These are phyloP conservation scores for Usnea hakonensis DNA, from an alignment of 495 filamentous ascomycete species.

Conservation along the genomic window DNA sequence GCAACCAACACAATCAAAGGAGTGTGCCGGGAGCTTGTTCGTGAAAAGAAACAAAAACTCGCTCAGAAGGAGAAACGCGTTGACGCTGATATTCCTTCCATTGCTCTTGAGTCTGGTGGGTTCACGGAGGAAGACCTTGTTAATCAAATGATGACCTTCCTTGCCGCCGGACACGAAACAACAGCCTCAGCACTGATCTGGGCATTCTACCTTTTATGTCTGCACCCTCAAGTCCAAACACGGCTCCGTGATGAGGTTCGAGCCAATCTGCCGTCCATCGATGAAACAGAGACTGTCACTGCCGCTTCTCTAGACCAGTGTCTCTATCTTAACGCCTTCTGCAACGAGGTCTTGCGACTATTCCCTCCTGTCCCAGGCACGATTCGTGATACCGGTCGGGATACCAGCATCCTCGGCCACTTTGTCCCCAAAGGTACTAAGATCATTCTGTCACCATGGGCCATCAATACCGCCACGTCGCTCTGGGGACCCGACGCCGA, in stretches of 20 bases:
- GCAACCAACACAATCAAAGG: constrained; percentile 52
- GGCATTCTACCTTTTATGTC: constrained; percentile 52
- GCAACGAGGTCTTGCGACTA: constrained; percentile 53
- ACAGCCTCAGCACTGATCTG: constrained; percentile 54
- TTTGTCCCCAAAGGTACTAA: constrained; percentile 48
- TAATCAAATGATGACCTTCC: constrained; percentile 93
- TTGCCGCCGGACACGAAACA: constrained; percentile 84
- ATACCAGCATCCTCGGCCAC: constrained; percentile 55
- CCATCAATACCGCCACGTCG: constrained; percentile 63
- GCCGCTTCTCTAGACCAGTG: constrained; percentile 45
- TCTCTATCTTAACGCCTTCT: constrained; percentile 54
- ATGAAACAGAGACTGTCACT: constrained; percentile 40
- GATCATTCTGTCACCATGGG: constrained; percentile 42
- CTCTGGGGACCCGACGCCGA: constrained; percentile 82
- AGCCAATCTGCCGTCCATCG: constrained; percentile 52
- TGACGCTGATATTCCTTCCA: constrained; percentile 73
- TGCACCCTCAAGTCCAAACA: constrained; percentile 48
- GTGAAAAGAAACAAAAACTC: constrained; percentile 56
- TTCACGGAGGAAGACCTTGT: constrained; percentile 75
- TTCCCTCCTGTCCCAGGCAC: constrained; percentile 54
- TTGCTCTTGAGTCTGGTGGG: constrained; percentile 66
- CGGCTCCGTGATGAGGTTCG: constrained; percentile 56
- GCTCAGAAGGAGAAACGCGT: constrained; percentile 37
- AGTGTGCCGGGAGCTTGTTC: constrained; percentile 58
- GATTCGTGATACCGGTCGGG: constrained; percentile 50